These are phyloP conservation scores for Mycosphaerelloides madeirae DNA, from an alignment of 2,329 filamentous ascomycete genomes.

Conservation along the genomic window DNA sequence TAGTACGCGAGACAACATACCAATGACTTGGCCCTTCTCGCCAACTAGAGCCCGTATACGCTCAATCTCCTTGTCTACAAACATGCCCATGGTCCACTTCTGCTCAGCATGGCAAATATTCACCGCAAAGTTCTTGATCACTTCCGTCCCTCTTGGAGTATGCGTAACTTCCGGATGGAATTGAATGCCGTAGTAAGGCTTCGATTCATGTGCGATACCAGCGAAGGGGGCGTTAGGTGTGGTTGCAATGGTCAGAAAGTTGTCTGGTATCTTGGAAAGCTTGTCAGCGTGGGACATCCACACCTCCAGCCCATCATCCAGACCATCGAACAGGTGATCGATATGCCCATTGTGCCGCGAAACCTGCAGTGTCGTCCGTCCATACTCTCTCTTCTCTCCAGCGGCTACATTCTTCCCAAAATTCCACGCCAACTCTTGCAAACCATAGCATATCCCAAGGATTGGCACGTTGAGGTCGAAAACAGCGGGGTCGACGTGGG, in stretches of 20 bases:
- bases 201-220: conserved; percentile 66
- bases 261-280: conserved; percentile 66
- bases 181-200: conserved; percentile 76
- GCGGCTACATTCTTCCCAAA: conserved; percentile 62
- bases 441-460: conserved; percentile 59
- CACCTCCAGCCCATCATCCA: conserved; percentile 66
- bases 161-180: conserved; percentile 85
- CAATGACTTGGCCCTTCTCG: conserved; percentile 73
- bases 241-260: conserved; percentile 68
- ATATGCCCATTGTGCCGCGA: conserved; percentile 58
- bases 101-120: conserved; percentile 71
- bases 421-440: conserved; percentile 71
- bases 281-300: conserved; percentile 93
- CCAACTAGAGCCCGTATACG: conserved; percentile 81
- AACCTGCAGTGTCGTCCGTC: conserved; percentile 62
- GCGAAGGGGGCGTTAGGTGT: conserved; percentile 75
- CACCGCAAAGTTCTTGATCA: conserved; percentile 79
- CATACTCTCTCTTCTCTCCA: conserved; percentile 66
- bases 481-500: conserved; percentile 75
- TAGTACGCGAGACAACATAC: too few species aligned
- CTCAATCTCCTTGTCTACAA: conserved; percentile 72
- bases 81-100: conserved; percentile 83
- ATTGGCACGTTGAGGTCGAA: conserved; percentile 67
- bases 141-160: conserved; percentile 62
- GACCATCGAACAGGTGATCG: conserved; percentile 71